Percentiles rank a stretch among this genome's conserved stretches.
Conservation (phyloP, 208 protist genomes). For the Acanthamoeba comandoni region DNA sequence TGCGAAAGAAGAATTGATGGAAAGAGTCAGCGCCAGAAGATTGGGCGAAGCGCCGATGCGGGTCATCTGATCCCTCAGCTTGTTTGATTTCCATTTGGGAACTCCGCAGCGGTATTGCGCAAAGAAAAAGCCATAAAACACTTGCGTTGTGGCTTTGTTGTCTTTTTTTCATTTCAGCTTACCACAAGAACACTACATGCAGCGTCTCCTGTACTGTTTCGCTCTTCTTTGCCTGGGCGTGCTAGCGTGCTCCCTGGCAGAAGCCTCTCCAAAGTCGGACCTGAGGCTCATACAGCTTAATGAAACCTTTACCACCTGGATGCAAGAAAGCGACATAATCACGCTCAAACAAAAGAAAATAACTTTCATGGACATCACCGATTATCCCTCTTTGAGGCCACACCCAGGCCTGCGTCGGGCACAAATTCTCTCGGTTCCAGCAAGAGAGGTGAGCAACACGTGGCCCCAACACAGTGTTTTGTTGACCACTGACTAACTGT, state of each 20-base stretch:
- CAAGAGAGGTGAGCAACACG: no score
- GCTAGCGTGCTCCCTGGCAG: neutral
- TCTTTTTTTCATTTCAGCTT: neutral
- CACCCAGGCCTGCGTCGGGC: neutral
- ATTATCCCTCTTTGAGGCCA: constrained; percentile 48
- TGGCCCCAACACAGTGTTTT: no score
- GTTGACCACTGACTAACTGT: no score
- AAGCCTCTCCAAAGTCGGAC: neutral
- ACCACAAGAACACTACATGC: neutral
- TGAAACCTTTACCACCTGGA: neutral
- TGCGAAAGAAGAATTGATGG: no score
- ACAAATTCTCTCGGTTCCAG: no score
- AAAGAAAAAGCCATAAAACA: neutral
- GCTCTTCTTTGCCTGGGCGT: neutral
- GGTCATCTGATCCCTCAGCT: no score
- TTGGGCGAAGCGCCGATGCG: no score
- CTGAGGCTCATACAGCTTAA: constrained; percentile 16
- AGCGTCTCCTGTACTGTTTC: neutral
- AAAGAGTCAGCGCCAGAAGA: no score
- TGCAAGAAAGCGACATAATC: neutral
- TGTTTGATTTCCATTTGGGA: neutral
- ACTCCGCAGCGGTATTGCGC: neutral
- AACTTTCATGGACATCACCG: constrained; percentile 71
- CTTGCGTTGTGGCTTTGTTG: constrained; percentile 1
- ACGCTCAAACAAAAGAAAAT: constrained; percentile 4